Base-by-base conservation (phyloP, 306 rosid genomes). In the Aeschynomene evenia region DNA sequence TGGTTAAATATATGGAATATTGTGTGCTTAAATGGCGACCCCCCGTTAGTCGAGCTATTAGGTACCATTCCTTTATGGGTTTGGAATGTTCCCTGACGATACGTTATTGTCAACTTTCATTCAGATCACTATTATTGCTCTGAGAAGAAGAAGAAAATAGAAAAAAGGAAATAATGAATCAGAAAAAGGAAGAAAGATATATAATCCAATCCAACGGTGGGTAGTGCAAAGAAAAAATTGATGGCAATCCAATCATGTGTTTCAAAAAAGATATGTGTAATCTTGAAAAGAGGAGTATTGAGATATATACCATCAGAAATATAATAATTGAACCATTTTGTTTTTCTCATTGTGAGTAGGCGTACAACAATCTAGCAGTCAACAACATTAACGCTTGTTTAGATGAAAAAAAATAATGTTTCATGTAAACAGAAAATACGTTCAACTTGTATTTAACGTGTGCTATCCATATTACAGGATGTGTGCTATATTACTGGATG, bases 21-120 rank as follows among this genome's bases (percentile, higher is more conserved):
- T 6, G 13, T 11, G 71, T 28, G 66, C 21, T 42, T 43, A 50
- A 62, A 70, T 53, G 52, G 61, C 20, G 23, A 63, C 65, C 77
- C 28, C 40, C 2, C 31, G 53, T 54, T 19, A 52, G 37, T 64
- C 40, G 18, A 16, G 66, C 31, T 50, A 50, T 52, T 52, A 40
- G 75, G 67, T 71, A 45, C 81, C 85, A 28, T 67, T 67, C 66
- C 71, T 76, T 77, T 72, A 53, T 72, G 72, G 68, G 37, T 13
- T 81, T 66, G 45, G 68, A 71, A 62, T 59, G 76, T 72, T 71
- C 21, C 52, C 36, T 72, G 31, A 53, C 18, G 57, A 66, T 51
- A 42, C 51, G 18, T 63, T 70, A 19, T 66, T 51, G 58, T 58
- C 72, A 51, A 51, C 64, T 50, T 40, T 65, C 37, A 28, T 4